A percentile compares a stretch with the other conserved stretches of the same genome.
Conservation (phyloP, 495 filamentous ascomycete species). For the Pseudotulostoma volvatum region DNA sequence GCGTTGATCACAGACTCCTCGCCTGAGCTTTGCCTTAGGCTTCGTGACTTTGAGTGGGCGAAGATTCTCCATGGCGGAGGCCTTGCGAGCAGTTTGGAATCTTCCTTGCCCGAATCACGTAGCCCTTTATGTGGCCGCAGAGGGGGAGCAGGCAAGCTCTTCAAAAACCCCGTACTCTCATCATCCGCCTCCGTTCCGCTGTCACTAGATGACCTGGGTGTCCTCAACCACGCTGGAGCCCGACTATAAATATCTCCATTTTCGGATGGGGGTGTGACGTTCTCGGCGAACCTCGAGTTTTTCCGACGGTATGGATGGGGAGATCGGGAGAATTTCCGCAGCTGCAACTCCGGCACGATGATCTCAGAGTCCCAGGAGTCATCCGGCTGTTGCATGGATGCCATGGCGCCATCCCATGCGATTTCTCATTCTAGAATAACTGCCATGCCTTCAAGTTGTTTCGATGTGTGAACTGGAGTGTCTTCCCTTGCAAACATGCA, state of each 20-base stretch:
- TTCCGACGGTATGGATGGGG: slow-evolving; percentile 60
- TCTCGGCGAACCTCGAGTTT: slow-evolving; percentile 12
- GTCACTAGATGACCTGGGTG: slow-evolving; percentile 46
- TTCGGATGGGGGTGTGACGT: slow-evolving; percentile 10
- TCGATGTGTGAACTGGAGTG: too few relatives aligned
- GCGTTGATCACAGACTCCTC: slow-evolving; percentile 11
- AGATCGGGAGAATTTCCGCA: slow-evolving; percentile 48
- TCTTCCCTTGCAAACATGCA: too few relatives aligned
- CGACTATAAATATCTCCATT: slow-evolving; percentile 12
- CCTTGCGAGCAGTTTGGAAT: slow-evolving; percentile 10
- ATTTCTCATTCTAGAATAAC: not conserved
- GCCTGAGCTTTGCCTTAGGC: slow-evolving; percentile 24
- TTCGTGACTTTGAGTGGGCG: slow-evolving; percentile 16
- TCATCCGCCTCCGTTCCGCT: slow-evolving; percentile 89
- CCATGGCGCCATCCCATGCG: slow-evolving; percentile 23
- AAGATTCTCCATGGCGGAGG: slow-evolving; percentile 25
- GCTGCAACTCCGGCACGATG: not conserved
- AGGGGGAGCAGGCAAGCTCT: slow-evolving; percentile 63
- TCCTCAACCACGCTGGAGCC: slow-evolving; percentile 8
- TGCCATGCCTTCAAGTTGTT: not conserved
- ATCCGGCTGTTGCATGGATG: slow-evolving; percentile 20
- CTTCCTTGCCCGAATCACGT: slow-evolving; percentile 30
- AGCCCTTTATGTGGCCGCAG: slow-evolving; percentile 59
- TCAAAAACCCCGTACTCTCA: slow-evolving; percentile 54
- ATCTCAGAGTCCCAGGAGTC: slow-evolving; percentile 17